Base-by-base conservation (phyloP, 192 early-diverging fungal species). In the Coemansia sp. region DNA sequence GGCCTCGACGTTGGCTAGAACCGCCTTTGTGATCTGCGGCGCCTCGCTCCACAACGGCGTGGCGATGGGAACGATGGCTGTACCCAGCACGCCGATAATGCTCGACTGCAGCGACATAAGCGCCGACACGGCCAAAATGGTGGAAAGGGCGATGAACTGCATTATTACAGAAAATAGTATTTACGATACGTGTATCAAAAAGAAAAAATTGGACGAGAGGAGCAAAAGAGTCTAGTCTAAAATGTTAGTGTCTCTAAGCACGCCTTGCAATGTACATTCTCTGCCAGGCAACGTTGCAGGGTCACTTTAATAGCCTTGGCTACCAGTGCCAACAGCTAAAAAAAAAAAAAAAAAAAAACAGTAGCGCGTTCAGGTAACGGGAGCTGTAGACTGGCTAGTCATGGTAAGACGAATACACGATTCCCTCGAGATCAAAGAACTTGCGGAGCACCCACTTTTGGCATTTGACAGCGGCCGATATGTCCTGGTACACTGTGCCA, bases 341-440 rank as follows among this genome's bases (percentile, higher is more conserved):
- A 67, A 56, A 66, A 32, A n/a, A 66, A 47, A 39, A 27, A 19
- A 39, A 64, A 17, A 39, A 20, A 1, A 51, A 54, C 24, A 64
- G 17, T 42, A 53, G 25, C 49, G 27, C 49, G 6, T 24, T 29
- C 49, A 17, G 14, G 27, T 24, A 15, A 4, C 20, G 45, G 0
- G 3, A 47, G 22, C 2, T 6, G 19, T 3, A 24, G 4, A 24
- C 46, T 8, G 6, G 4, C 45, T 59, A 72, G 17, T 40, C 65
- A 4, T 62, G 22, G 20, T 39, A 67, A 2, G 59, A 53, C 6
- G 65, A 60, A 17, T 75, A 75, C 25, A 64, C 67, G 20, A 75
- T 75, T 11, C 73, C 73, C 27, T 75, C 62, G 27, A 29, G 38
- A 36, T 75, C 73, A 56, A 75, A 75, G 60, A 68, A 75, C 58